These are phyloP conservation scores for Scheffersomyces insectosa DNA, from an alignment of 1,139 yeast species.

Conservation along the genomic window DNA sequence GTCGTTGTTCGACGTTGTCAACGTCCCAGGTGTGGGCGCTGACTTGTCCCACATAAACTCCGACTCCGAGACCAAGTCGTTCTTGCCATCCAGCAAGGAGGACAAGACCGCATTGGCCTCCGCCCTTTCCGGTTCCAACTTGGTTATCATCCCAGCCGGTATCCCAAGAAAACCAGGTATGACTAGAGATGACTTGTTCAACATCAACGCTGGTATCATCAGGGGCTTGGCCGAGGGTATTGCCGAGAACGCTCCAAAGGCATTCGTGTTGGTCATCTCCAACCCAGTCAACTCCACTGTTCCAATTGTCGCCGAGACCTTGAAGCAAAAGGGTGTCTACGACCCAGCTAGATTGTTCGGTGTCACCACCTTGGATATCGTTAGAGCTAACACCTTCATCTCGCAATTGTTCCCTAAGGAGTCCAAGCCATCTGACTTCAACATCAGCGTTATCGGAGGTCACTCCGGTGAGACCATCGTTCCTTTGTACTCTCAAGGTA, in stretches of 20 bases:
- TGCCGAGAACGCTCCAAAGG: conserved; percentile 85
- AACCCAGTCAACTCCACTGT: conserved; percentile 99
- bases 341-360: conserved; percentile 93
- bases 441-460: conserved; percentile 88
- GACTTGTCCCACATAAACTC: conserved; percentile 94
- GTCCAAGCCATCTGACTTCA: conserved; percentile 70
- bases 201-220: conserved; percentile 95
- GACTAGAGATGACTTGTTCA: conserved; percentile 98
- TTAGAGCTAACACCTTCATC: conserved; percentile 91
- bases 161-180: conserved; percentile 99
- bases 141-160: conserved; percentile 97
- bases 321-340: conserved; percentile 82
- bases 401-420: conserved; percentile 57
- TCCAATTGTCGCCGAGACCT: conserved; percentile 95
- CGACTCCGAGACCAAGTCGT: conserved; percentile 80
- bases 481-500: conserved; percentile 74
- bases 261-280: conserved; percentile 83
- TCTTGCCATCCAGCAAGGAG: conserved; percentile 68
- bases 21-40: conserved; percentile 97
- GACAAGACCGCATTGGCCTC: conserved; percentile 71
- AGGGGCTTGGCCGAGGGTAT: conserved; percentile 88
- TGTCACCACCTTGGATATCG: conserved; percentile 94
- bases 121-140: conserved; percentile 79
- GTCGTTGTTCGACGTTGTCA: conserved; percentile 87
- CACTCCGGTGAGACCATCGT: conserved; percentile 99